Conservation (phyloP, 2,329 filamentous ascomycete species). For the Emericellopsis cladophorae region DNA sequence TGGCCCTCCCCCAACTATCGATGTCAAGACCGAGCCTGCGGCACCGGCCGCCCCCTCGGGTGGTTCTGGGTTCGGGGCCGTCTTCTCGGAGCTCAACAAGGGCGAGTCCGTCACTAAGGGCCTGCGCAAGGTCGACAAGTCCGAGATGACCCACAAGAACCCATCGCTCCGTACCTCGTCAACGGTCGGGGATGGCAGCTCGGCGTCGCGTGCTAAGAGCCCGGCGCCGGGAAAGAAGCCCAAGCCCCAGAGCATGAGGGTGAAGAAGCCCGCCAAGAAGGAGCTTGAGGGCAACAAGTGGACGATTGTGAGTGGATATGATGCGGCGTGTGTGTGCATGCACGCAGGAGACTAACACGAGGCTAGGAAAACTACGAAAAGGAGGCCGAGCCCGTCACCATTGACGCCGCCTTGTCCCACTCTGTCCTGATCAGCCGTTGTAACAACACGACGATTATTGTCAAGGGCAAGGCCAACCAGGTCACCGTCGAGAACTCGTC, state of each 20-base stretch:
- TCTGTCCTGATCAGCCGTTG: slow-evolving; percentile 88
- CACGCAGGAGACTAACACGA: no score
- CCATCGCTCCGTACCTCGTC: slow-evolving; percentile 67
- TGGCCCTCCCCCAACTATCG: slow-evolving; percentile 54
- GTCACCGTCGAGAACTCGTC: slow-evolving; percentile 87
- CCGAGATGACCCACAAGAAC: slow-evolving; percentile 98
- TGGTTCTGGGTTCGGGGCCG: slow-evolving; percentile 61
- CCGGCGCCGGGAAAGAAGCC: slow-evolving; percentile 80
- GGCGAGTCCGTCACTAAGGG: slow-evolving; percentile 80
- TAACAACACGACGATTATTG: slow-evolving; percentile 77
- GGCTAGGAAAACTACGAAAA: slow-evolving; percentile 80
- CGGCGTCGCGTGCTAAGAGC: slow-evolving; percentile 56
- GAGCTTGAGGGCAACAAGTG: slow-evolving; percentile 85
- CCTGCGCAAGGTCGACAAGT: slow-evolving; percentile 86
- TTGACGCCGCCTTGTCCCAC: slow-evolving; percentile 72
- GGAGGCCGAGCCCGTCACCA: slow-evolving; percentile 57
- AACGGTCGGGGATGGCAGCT: slow-evolving; percentile 48
- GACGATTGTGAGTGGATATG: slow-evolving; percentile 51
- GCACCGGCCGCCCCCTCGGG: slow-evolving; percentile 20
- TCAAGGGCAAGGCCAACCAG: slow-evolving; percentile 93
- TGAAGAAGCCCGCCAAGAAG: slow-evolving; percentile 70
- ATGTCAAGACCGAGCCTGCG: slow-evolving; percentile 33
- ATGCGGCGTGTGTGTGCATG: no score
- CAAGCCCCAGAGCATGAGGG: slow-evolving; percentile 74
- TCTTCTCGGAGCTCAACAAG: slow-evolving; percentile 86